Base-by-base conservation (phyloP, 1,139 yeast genomes). In the Diutina catenulata region DNA sequence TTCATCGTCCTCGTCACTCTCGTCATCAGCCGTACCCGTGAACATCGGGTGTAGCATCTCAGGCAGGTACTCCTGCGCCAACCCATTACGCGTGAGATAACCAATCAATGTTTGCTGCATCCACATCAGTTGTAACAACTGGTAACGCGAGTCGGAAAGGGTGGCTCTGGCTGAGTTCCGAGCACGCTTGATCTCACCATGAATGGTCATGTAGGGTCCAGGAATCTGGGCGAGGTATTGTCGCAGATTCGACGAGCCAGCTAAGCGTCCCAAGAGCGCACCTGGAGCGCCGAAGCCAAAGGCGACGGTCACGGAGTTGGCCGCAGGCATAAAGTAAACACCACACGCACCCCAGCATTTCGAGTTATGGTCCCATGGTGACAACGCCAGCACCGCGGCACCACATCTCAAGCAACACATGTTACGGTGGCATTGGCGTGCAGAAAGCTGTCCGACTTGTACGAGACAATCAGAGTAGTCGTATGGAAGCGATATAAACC, bases 151-250 rank as follows among this genome's bases (percentile, higher is more conserved):
- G 3, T 21, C 10, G 13, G 19, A 11, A 5, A 31, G 19, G 3
- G 3, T n/a, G 7, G 35, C 35, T 19, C 16, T 16, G 3, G n/a
- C 25, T 7, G 23, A 14, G 8, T 26, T 24, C 2, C 14, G n/a
- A 3, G 23, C 4, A 7, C 10, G 14, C 26, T 18, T 31, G 4
- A 31, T 31, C 15, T 31, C 35, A 8, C 35, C 35, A 15, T 31
- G 35, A 10, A 21, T 26, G 10, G 35, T 31, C 8, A 31, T 15
- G 14, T 31, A 31, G 9, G 35, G 35, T 5, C 35, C 35, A n/a
- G 35, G 35, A n/a, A 31, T n/a, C 21, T 31, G 24, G 3, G 26
- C 35, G 5, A 21, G 15, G 8, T 31, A 19, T 16, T 13, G 4
- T 21, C 25, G n/a, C 11, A n/a, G n/a, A n/a, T n/a, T n/a, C n/a